Percentiles rank a stretch among this genome's conserved stretches.
phyloP scores from a whole-genome alignment of 140 eudicot species.

The Flaveria floridana region DNA sequence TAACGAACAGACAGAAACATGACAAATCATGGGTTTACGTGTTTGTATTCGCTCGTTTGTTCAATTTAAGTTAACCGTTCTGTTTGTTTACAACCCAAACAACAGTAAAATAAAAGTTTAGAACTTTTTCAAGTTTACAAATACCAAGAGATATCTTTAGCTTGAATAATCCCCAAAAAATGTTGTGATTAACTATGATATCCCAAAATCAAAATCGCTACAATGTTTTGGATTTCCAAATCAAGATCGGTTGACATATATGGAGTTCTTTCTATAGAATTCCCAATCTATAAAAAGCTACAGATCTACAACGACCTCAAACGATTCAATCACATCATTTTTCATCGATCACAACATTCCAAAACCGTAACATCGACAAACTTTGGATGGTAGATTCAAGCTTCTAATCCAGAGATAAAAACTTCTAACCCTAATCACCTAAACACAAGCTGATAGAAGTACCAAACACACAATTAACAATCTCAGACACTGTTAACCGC shows the following conservation, averaged over 20 bases:
- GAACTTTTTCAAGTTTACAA: background rate
- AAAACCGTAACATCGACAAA: background rate
- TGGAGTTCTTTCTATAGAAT: background rate
- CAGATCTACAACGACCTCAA: slow-evolving; percentile 12
- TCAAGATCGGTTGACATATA: background rate
- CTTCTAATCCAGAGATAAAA: background rate
- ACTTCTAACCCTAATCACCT: background rate
- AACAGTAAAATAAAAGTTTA: background rate
- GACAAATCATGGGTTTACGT: background rate
- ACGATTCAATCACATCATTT: background rate
- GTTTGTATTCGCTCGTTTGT: background rate
- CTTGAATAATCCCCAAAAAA: background rate
- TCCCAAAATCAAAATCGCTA: background rate
- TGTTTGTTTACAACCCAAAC: background rate
- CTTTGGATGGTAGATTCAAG: background rate
- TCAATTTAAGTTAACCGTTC: too few relatives aligned
- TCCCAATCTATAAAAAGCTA: background rate
- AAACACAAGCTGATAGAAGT: background rate
- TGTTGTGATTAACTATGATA: background rate
- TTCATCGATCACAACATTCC: slow-evolving; percentile 7
- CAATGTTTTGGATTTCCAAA: background rate
- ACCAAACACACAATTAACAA: background rate
- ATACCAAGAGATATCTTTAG: background rate
- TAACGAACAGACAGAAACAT: background rate
- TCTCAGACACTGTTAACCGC: background rate